Conservation (phyloP, 768 basidiomycete species). For the Daedaleopsis nitida region DNA sequence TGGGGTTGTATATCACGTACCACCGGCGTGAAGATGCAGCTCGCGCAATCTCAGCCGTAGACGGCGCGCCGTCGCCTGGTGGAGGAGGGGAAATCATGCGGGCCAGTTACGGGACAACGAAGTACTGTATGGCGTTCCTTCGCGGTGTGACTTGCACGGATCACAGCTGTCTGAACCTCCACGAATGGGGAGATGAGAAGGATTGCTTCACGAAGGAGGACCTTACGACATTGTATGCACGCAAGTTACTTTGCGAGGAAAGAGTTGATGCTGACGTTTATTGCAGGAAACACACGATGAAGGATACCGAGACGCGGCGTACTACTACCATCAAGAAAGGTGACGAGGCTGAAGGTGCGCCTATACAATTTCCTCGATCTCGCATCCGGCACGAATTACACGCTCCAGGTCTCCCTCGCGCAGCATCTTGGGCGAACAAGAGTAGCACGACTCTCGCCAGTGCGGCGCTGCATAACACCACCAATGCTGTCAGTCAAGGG, state of each 20-base stretch:
- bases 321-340: conserved; percentile 51
- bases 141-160: conserved; percentile 83
- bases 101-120: conserved; percentile 94
- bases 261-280: not conserved
- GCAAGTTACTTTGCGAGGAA: not conserved
- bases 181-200: conserved; percentile 98
- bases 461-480: conserved; percentile 33
- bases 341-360: conserved; percentile 59
- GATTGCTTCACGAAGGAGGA: conserved; percentile 98
- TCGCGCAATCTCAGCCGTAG: conserved; percentile 88
- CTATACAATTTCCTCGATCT: not conserved
- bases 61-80: conserved; percentile 88
- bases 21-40: conserved; percentile 93
- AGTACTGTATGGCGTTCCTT: conserved; percentile 96
- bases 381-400: not conserved
- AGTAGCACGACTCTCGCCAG: conserved; percentile 23
- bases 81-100: conserved; percentile 88
- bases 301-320: conserved; percentile 78
- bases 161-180: conserved; percentile 89
- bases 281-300: conserved; percentile 87
- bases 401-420: conserved; percentile 58
- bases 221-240: conserved; percentile 80
- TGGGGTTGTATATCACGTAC: conserved; percentile 97
- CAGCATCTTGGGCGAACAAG: conserved; percentile 47
- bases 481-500: conserved; percentile 19